Conservation (phyloP, 2,329 filamentous ascomycete genomes). For the Rutstroemia sp. region DNA sequence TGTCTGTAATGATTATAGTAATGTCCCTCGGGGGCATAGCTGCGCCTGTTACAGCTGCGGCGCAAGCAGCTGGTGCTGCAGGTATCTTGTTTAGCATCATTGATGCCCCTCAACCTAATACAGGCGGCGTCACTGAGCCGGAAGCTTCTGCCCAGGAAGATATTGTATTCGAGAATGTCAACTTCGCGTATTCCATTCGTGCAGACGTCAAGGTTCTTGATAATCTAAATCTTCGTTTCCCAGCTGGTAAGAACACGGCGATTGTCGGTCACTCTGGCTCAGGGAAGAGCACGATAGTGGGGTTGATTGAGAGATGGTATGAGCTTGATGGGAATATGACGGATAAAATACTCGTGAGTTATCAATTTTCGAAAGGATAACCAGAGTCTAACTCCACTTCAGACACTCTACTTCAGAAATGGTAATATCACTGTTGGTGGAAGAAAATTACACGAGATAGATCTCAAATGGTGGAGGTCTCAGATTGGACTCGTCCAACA, state of each 20-base stretch:
- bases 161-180: slow-evolving; percentile 55
- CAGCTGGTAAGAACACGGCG: slow-evolving; percentile 60
- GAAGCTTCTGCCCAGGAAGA: slow-evolving; percentile 44
- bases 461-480: slow-evolving; percentile 32
- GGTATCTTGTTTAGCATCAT: slow-evolving; percentile 32
- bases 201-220: slow-evolving; percentile 58
- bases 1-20: slow-evolving; percentile 29
- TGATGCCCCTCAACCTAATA: slow-evolving; percentile 31
- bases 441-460: slow-evolving; percentile 13
- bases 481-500: slow-evolving; percentile 47
- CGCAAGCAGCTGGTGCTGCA: slow-evolving; percentile 32
- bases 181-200: slow-evolving; percentile 66
- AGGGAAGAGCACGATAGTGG: slow-evolving; percentile 69
- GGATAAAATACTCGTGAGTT: slow-evolving; percentile 20
- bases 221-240: slow-evolving; percentile 48
- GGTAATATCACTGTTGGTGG: slow-evolving; percentile 17
- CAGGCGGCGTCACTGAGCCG: slow-evolving; percentile 37
- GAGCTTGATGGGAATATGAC: slow-evolving; percentile 39
- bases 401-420: slow-evolving; percentile 21
- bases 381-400: background rate
- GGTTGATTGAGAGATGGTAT: slow-evolving; percentile 66
- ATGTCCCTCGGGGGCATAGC: slow-evolving; percentile 50
- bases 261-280: slow-evolving; percentile 67
- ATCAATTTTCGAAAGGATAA: too few species aligned
- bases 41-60: slow-evolving; percentile 47